phyloP scores from a whole-genome alignment of 176 grass and related monocot species.

The Aegilops longissima region DNA sequence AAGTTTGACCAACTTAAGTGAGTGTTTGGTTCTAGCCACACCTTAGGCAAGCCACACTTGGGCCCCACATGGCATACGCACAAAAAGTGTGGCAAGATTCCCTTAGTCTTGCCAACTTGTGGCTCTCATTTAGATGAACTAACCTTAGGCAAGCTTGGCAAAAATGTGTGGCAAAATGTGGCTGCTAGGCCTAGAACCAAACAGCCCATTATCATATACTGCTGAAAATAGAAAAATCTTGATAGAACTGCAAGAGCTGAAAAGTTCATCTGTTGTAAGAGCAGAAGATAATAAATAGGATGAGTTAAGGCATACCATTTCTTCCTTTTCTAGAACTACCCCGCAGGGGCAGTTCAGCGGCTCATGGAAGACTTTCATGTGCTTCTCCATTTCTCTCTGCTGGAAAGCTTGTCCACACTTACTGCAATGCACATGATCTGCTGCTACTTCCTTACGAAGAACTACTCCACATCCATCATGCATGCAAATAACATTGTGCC shows the following conservation, averaged over 20 bases:
- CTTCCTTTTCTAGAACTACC: slow-evolving; percentile 84
- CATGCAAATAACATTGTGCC: slow-evolving; percentile 78
- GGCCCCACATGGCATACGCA: no score
- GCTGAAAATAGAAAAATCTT: not conserved
- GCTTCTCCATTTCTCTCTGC: slow-evolving; percentile 87
- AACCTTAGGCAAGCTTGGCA: no score
- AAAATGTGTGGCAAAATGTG: no score
- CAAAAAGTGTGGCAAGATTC: no score
- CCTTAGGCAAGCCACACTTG: no score
- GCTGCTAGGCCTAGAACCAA: no score
- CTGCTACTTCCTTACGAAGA: slow-evolving; percentile 77
- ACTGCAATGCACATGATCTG: slow-evolving; percentile 74
- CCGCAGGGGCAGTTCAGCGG: slow-evolving; percentile 76
- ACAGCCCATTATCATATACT: not conserved
- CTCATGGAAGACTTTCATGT: slow-evolving; percentile 96
- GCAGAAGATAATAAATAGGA: not conserved
- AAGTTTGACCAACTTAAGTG: no score
- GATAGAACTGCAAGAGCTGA: not conserved
- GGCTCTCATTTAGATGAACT: no score
- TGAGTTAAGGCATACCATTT: slow-evolving; percentile 64
- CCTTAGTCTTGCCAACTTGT: no score
- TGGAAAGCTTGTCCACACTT: slow-evolving; percentile 83
- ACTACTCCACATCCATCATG: slow-evolving; percentile 80
- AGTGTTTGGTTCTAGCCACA: no score
- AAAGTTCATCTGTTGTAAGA: not conserved